Conservation (phyloP, 2,329 filamentous ascomycete genomes). For the Zymoseptoria crescenta region DNA sequence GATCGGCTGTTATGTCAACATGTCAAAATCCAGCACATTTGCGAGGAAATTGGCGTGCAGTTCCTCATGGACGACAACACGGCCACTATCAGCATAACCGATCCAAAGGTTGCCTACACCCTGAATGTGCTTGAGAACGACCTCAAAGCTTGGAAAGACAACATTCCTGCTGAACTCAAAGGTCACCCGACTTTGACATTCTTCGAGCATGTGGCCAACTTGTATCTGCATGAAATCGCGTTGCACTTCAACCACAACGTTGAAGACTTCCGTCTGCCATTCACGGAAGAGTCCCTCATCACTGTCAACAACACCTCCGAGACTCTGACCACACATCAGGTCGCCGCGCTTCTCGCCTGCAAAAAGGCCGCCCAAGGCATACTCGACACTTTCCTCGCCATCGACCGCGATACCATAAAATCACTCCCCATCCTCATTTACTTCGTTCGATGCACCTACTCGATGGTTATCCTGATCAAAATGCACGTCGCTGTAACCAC, state of each 20-base stretch:
- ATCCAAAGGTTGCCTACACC: conserved; percentile 48
- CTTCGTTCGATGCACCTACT: conserved; percentile 49
- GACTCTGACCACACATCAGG: conserved; percentile 39
- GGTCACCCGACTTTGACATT: conserved; percentile 32
- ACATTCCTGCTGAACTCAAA: conserved; percentile 34
- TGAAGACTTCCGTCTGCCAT: conserved; percentile 40
- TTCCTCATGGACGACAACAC: conserved; percentile 50
- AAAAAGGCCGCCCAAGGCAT: conserved; percentile 40
- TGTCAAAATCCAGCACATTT: conserved; percentile 51
- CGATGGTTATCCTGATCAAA: conserved; percentile 52
- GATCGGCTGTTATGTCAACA: conserved; percentile 51
- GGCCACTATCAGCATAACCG: conserved; percentile 45
- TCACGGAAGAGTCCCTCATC: conserved; percentile 35
- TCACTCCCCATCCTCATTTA: conserved; percentile 38
- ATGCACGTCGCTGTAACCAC: conserved; percentile 49
- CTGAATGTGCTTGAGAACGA: conserved; percentile 49
- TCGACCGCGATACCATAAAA: conserved; percentile 38
- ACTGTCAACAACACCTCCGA: conserved; percentile 33
- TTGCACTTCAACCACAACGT: conserved; percentile 40
- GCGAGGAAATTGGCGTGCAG: conserved; percentile 48
- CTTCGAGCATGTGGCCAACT: conserved; percentile 41
- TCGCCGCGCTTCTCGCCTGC: conserved; percentile 41
- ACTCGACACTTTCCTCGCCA: conserved; percentile 42
- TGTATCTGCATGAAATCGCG: conserved; percentile 46
- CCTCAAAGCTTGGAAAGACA: conserved; percentile 41